phyloP scores from a whole-genome alignment of 441 rosid genomes.

The Iberis amara region DNA sequence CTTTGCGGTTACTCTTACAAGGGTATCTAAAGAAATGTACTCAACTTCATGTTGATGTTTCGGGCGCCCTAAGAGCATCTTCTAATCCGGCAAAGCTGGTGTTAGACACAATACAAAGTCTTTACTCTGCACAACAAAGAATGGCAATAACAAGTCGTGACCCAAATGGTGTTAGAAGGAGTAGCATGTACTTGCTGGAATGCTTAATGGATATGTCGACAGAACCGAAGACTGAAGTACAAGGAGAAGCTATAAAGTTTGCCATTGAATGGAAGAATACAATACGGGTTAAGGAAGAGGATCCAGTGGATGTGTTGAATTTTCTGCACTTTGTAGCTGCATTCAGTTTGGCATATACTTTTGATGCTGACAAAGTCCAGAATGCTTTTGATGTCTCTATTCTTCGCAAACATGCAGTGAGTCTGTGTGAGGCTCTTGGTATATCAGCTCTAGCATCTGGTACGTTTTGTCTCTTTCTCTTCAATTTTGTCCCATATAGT shows the following conservation, averaged over 20 bases:
- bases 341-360: constrained; percentile 34
- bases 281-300: constrained; percentile 20
- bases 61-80: constrained; percentile 23
- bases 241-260: constrained; percentile 34
- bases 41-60: constrained; percentile 25
- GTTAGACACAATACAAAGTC: constrained; percentile 31
- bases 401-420: constrained; percentile 26
- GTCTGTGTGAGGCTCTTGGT: constrained; percentile 31
- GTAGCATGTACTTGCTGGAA: constrained; percentile 35
- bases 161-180: constrained; percentile 30
- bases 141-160: constrained; percentile 20
- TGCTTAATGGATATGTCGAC: constrained; percentile 31
- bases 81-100: constrained; percentile 36
- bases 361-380: constrained; percentile 27
- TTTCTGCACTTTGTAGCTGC: constrained; percentile 41
- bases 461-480: constrained; percentile 21
- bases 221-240: constrained; percentile 27
- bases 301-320: constrained; percentile 35
- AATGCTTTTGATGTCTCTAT: constrained; percentile 26
- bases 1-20: constrained; percentile 25
- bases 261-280: constrained; percentile 39
- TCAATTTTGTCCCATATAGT: no score
- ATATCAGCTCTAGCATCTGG: constrained; percentile 25
- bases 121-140: constrained; percentile 21
- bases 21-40: constrained; percentile 26